Evolutionary conservation across 176 grass and related monocot species (phyloP).

Genomic region (Avena atlantica): DNA sequence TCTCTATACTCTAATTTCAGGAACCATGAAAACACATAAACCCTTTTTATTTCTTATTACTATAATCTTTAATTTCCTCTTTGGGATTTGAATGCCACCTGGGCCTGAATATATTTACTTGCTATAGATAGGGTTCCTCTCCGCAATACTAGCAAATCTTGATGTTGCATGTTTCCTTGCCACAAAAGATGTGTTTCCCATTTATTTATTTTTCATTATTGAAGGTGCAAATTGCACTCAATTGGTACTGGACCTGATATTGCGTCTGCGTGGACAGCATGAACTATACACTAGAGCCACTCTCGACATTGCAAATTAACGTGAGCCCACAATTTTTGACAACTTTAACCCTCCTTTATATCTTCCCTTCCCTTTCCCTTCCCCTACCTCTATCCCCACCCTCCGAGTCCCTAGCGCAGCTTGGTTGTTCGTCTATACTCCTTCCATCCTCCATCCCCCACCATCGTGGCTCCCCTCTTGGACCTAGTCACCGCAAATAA

Average conservation of each 20-base stretch:
- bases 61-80: not conserved
- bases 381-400: slow-evolving; percentile 31
- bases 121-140: slow-evolving; percentile 2
- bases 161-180: not conserved
- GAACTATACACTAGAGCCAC: slow-evolving; percentile 18
- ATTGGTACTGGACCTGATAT: not conserved
- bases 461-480: not conserved
- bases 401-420: slow-evolving; percentile 10
- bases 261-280: not conserved
- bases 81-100: slow-evolving; percentile 10
- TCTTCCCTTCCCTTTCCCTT: slow-evolving; percentile 36
- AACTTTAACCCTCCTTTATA: slow-evolving; percentile 10
- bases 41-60: not conserved
- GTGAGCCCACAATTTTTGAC: slow-evolving; percentile 18
- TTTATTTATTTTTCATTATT: slow-evolving; percentile 5
- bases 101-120: not conserved
- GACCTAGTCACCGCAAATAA: not conserved
- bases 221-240: slow-evolving; percentile 17
- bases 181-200: not conserved
- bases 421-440: slow-evolving; percentile 29
- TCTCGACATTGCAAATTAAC: slow-evolving; percentile 13
- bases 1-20: slow-evolving; percentile 17
- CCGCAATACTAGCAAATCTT: not conserved
- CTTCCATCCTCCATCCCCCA: not conserved
- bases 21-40: not conserved